phyloP scores from a whole-genome alignment of 441 rosid genomes.

The Bruguiera hainesii region DNA sequence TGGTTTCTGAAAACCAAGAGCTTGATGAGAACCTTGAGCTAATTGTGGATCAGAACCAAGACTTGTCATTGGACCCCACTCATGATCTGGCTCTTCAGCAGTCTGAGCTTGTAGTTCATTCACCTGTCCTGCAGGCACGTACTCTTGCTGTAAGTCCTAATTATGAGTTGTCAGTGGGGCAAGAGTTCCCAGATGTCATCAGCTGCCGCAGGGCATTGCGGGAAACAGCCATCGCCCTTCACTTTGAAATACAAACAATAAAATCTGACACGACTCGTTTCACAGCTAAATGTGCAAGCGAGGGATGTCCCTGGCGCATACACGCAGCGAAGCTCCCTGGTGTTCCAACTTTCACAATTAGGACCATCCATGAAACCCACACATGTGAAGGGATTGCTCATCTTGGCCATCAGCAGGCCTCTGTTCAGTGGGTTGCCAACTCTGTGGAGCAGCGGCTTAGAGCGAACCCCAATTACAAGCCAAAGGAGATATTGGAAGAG shows the following conservation, averaged over 20 bases:
- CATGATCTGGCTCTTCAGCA: slow-evolving; percentile 35
- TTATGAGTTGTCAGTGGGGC: slow-evolving; percentile 74
- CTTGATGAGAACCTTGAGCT: slow-evolving; percentile 70
- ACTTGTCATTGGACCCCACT: slow-evolving; percentile 45
- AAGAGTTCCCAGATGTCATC: slow-evolving; percentile 92
- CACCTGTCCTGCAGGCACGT: slow-evolving; percentile 66
- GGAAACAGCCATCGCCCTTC: slow-evolving; percentile 93
- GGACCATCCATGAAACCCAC: slow-evolving; percentile 83
- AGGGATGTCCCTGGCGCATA: slow-evolving; percentile 95
- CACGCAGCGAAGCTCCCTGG: slow-evolving; percentile 97
- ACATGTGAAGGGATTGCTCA: slow-evolving; percentile 88
- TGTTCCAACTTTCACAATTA: slow-evolving; percentile 86
- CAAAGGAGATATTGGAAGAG: slow-evolving; percentile 95
- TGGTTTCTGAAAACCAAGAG: slow-evolving; percentile 63
- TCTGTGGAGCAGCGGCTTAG: slow-evolving; percentile 86
- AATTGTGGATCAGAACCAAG: slow-evolving; percentile 59
- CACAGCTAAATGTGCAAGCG: slow-evolving; percentile 91
- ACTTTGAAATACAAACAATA: slow-evolving; percentile 91
- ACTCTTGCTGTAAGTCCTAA: slow-evolving; percentile 41
- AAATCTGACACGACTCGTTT: slow-evolving; percentile 94
- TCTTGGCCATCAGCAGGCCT: slow-evolving; percentile 96
- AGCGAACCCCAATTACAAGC: slow-evolving; percentile 92
- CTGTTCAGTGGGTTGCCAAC: slow-evolving; percentile 95
- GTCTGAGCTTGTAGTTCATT: slow-evolving; percentile 37
- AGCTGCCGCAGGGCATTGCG: slow-evolving; percentile 93